Base-by-base conservation (phyloP, 2,329 filamentous ascomycete species). In the Scytalidium lignicola region DNA sequence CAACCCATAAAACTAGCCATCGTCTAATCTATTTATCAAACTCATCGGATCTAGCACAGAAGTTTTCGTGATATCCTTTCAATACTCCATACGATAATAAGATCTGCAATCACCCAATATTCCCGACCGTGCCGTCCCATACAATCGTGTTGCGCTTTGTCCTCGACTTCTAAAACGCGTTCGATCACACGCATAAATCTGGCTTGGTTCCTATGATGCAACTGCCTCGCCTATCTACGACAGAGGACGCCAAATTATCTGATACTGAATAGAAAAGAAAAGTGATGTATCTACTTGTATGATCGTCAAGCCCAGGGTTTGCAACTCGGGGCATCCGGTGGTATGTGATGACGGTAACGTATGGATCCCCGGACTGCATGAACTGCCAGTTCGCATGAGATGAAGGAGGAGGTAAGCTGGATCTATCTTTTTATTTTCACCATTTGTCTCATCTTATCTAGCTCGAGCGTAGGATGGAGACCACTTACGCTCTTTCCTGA, bases 361-460 rank as follows among this genome's bases (percentile, higher is more conserved):
- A 37, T 26, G 32, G 32, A 37, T 37, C 32, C n/a, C n/a, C 32
- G 12, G n/a, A 5, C n/a, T 37, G 32, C 32, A 37, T 37, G 32
- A 37, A 37, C 32, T 37, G 32, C 15, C n/a, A 5, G 10, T 37
- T 13, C 5, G 7, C n/a, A 37, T 37, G 10, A 13, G 7, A 8
- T 37, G 32, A 5, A 13, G n/a, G 10, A n/a, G 10, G 6, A 17
- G 32, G 32, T 6, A 26, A 26, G 5, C 23, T 26, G 10, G 15
- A 17, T 13, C 15, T n/a, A 15, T 37, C 12, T n/a, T 4, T 37
- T n/a, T 13, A 15, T n/a, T 17, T 13, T 17, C 41, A n/a, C 46
- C 40, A 12, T 29, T 29, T 26, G 45, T 48, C 49, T 58, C 56
- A 55, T 52, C 54, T 54, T 57, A 52, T 47, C 40, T 51, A 53